phyloP scores from a whole-genome alignment of 306 rosid genomes.

The Vigna mungo region DNA sequence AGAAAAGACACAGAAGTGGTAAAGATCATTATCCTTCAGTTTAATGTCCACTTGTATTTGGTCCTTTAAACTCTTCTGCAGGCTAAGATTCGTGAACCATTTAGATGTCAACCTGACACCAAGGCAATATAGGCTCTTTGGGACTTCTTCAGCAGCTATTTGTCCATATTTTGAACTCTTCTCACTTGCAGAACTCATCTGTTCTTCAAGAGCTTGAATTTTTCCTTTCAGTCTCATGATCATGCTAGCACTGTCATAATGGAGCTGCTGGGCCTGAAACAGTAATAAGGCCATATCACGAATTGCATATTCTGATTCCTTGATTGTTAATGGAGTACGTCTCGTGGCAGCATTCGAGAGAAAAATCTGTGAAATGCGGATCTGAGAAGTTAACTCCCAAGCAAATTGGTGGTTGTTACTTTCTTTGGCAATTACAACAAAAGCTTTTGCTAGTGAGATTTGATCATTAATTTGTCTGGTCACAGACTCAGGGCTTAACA shows the following conservation, averaged over 20 bases:
- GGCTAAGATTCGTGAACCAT: slow-evolving; percentile 59
- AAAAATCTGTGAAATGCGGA: slow-evolving; percentile 71
- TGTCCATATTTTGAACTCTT: slow-evolving; percentile 81
- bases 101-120: slow-evolving; percentile 73
- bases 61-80: slow-evolving; percentile 55
- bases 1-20: slow-evolving; percentile 77
- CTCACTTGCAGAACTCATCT: slow-evolving; percentile 63
- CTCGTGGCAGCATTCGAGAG: slow-evolving; percentile 78
- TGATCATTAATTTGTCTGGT: slow-evolving; percentile 77
- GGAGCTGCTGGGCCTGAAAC: slow-evolving; percentile 75
- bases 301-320: slow-evolving; percentile 61
- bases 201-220: slow-evolving; percentile 71
- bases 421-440: slow-evolving; percentile 76
- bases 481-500: slow-evolving; percentile 69
- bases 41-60: slow-evolving; percentile 59
- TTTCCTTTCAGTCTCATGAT: slow-evolving; percentile 76
- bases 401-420: slow-evolving; percentile 83
- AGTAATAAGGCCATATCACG: slow-evolving; percentile 68
- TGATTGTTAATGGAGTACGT: slow-evolving; percentile 58
- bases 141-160: slow-evolving; percentile 84
- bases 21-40: slow-evolving; percentile 64
- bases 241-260: slow-evolving; percentile 76
- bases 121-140: slow-evolving; percentile 75
- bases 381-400: slow-evolving; percentile 78
- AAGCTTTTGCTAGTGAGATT: slow-evolving; percentile 75